Evolutionary conservation across 345 rosid species (phyloP).

Genomic region (Lenwebbia sp.): DNA sequence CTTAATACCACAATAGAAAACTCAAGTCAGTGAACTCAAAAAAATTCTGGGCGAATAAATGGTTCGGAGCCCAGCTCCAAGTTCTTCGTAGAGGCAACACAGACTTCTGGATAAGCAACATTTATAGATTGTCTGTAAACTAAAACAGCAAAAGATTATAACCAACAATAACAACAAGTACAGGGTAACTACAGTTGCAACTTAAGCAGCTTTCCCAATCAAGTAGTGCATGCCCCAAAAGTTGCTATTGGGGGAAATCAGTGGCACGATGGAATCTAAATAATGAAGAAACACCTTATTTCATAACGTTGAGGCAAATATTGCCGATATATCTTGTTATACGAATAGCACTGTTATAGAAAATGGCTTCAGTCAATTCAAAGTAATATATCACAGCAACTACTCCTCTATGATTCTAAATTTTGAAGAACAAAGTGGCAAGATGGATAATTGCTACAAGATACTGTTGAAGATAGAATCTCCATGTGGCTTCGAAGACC

Average conservation of each 20-base stretch:
- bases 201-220: background rate
- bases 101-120: background rate
- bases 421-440: no score
- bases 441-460: no score
- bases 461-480: no score
- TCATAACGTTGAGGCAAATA: no score
- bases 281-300: background rate
- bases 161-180: background rate
- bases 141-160: background rate
- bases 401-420: no score
- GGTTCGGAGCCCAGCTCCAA: background rate
- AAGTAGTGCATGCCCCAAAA: background rate
- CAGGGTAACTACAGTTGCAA: background rate
- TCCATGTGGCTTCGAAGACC: background rate
- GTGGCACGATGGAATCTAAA: background rate
- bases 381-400: no score
- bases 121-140: background rate
- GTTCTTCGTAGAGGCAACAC: background rate
- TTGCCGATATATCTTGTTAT: no score
- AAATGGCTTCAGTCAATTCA: no score
- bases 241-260: background rate
- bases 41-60: background rate
- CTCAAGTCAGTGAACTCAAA: background rate
- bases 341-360: no score
- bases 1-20: constrained; percentile 17